Percentiles rank a stretch among this genome's conserved stretches.
Evolutionary conservation across 2,329 filamentous ascomycete genomes (phyloP).

Genomic region (Fusarium equiseti): DNA sequence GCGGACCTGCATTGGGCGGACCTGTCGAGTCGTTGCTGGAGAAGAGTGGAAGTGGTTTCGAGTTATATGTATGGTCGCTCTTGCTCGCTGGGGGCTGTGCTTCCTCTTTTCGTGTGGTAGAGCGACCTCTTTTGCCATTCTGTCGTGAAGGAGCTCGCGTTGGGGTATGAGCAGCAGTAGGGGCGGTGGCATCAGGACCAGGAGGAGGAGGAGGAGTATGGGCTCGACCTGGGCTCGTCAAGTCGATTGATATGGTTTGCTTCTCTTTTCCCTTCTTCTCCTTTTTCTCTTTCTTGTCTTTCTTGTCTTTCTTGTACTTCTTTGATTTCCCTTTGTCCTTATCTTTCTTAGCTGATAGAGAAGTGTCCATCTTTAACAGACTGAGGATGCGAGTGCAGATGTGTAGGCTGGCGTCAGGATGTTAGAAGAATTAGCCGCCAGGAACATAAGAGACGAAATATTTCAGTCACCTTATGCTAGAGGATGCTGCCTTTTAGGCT

Average conservation of each 20-base stretch:
- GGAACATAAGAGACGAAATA: background rate
- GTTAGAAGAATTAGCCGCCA: background rate
- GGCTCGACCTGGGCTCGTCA: background rate
- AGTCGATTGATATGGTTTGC: background rate
- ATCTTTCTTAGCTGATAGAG: background rate
- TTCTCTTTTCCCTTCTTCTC: background rate
- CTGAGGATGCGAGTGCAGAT: no score
- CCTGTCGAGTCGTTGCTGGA: background rate
- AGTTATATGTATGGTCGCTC: background rate
- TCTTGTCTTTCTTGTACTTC: background rate
- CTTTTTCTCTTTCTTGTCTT: background rate
- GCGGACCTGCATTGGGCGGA: background rate
- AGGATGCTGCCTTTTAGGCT: no score
- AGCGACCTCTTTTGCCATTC: background rate
- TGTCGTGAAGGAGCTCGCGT: background rate
- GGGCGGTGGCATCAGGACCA: rapidly evolving
- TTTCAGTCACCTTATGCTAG: no score
- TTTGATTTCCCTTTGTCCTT: background rate
- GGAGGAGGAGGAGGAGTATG: background rate
- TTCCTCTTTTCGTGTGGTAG: background rate
- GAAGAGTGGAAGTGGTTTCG: background rate
- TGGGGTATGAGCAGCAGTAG: background rate
- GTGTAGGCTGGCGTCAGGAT: background rate
- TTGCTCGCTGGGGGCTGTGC: rapidly evolving
- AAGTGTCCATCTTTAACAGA: background rate